A percentile compares a stretch with the other conserved stretches of the same genome.
phyloP scores from a whole-genome alignment of 1,284 basidiomycete genomes.

The Trametes versicolor region DNA sequence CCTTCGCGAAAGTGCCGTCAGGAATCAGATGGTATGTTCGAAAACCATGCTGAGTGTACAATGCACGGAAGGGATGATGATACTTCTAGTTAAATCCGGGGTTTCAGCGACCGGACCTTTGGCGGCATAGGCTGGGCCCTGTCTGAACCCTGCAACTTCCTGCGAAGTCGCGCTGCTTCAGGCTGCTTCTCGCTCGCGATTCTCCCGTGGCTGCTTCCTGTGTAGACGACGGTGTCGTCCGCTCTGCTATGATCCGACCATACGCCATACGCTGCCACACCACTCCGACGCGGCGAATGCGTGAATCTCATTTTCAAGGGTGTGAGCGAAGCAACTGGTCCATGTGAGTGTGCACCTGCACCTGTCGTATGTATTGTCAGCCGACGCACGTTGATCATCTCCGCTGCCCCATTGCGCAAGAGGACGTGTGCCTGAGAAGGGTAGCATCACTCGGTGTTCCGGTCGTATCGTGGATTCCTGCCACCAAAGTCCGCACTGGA shows the following conservation, averaged over 20 bases:
- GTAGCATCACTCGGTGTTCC: neutral
- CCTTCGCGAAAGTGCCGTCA: too few relatives aligned
- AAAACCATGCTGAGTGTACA: too few relatives aligned
- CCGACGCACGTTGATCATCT: slow-evolving; percentile 1
- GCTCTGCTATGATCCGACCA: neutral
- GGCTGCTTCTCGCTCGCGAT: neutral
- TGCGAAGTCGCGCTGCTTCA: neutral
- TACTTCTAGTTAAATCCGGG: too few relatives aligned
- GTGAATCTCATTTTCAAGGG: neutral
- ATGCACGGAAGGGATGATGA: too few relatives aligned
- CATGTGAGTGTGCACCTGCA: neutral
- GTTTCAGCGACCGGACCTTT: too few relatives aligned
- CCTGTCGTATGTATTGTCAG: neutral
- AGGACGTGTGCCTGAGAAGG: neutral
- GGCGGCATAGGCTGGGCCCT: too few relatives aligned
- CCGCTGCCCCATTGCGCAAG: neutral
- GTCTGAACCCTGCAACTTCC: neutral
- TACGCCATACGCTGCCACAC: neutral
- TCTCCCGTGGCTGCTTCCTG: neutral
- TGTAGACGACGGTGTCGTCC: neutral
- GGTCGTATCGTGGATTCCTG: neutral
- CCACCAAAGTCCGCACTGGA: neutral
- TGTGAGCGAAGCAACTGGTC: neutral
- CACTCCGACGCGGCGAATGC: neutral
- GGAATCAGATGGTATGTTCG: too few relatives aligned